Evolutionary conservation across 108 stramenopile species (phyloP), one percentile per base, ranked within the genome.

Genomic region (Conticribra weissflogii): DNA sequence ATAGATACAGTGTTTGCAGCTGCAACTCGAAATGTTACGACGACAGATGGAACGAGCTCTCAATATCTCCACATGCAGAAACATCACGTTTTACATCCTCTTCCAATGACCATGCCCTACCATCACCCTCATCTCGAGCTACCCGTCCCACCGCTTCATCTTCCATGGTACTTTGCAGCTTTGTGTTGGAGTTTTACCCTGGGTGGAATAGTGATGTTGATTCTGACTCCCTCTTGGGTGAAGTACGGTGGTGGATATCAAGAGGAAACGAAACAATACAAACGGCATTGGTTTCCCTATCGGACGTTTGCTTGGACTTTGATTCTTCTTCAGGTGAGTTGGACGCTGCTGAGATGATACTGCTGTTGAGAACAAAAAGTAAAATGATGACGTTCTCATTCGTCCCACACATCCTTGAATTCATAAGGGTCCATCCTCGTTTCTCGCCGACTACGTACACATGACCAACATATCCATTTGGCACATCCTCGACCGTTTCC

Each of bases 231-330:
- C 2, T 64, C 45, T 16, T 81, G 79, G 79, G 48, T 53, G 0
- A 33, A 31, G 7, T 3, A 14, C 54, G 71, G 76, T n/a, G 64
- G 76, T 15, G 36, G 59, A 9, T 28, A 23, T 55, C 34, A 21
- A 5, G 47, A 62, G 17, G 17, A n/a, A 1, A 49, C 17, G 24
- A 0, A 23, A 29, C 31, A 31, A 9, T 41, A 46, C 23, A 21
- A 57, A n/a, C 64, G 55, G 44, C 78, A 79, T 72, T 79, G 78
- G 74, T 81, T 76, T 28, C 79, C 79, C 4, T 81, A 81, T 59
- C 54, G 48, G 25, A 41, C 44, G 2, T 76, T 81, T 71, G 74
- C 69, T 36, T 81, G 74, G 79, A 31, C 44, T 0, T 71, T 81
- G 36, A 76, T 76, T 24, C 30, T 81, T 25, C 47, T 76, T 21